Evolutionary conservation across 202 grass and related monocot species (phyloP).

Genomic region (Sporobolus alterniflorus): DNA sequence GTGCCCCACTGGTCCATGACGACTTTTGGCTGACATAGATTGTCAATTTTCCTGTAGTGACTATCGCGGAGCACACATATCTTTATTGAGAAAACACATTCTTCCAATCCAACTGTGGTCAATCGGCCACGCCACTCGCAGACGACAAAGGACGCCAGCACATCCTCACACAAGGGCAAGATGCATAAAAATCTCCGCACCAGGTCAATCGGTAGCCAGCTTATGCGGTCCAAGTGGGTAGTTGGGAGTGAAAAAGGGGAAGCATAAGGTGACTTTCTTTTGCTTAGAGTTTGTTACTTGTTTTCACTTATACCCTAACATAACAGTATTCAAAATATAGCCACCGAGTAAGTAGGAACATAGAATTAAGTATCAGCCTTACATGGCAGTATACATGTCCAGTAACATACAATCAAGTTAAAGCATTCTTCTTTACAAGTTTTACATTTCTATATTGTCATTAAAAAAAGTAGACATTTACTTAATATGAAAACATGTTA

Average conservation of each 20-base stretch:
- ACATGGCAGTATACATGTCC: neutral
- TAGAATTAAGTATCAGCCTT: slow-evolving; percentile 12
- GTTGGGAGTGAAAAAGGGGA: slow-evolving; percentile 29
- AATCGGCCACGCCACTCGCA: too few species aligned
- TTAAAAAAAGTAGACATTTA: neutral
- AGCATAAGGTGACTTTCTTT: slow-evolving; percentile 32
- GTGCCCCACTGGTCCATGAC: too few species aligned
- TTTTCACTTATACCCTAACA: slow-evolving; percentile 17
- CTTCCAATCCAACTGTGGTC: too few species aligned
- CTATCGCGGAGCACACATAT: too few species aligned
- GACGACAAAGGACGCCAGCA: too few species aligned
- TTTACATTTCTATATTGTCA: neutral
- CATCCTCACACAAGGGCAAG: too few species aligned
- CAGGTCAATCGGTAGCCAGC: too few species aligned
- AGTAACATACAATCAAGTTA: slow-evolving; percentile 11
- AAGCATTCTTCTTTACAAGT: neutral
- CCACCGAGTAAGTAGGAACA: neutral
- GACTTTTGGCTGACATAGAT: too few species aligned
- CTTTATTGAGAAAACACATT: too few species aligned
- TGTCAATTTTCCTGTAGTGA: too few species aligned
- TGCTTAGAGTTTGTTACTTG: slow-evolving; percentile 10
- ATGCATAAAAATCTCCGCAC: too few species aligned
- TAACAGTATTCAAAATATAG: neutral
- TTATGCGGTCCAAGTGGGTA: slow-evolving; percentile 32
- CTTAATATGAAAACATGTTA: slow-evolving; percentile 3